phyloP scores from a whole-genome alignment of 1,284 basidiomycete species.

The Leccinum fallax region DNA sequence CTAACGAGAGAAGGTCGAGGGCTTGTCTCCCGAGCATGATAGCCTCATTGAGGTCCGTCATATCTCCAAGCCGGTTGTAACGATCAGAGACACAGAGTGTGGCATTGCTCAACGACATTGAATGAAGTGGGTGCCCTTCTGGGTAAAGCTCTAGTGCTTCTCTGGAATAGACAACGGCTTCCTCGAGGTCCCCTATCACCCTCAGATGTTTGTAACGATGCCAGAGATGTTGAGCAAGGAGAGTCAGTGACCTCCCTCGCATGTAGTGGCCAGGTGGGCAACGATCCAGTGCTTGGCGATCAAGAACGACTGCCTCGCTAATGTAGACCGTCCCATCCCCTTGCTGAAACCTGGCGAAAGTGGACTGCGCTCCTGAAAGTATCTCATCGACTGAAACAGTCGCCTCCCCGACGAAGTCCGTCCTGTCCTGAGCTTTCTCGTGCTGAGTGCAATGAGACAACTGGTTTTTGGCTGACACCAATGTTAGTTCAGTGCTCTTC shows the following conservation, averaged over 20 bases:
- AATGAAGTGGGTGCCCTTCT: too few species aligned
- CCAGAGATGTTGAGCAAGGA: not conserved
- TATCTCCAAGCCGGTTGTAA: not conserved
- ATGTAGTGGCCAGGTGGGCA: too few species aligned
- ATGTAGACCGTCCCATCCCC: not conserved
- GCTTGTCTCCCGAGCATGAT: not conserved
- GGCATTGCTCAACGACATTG: not conserved
- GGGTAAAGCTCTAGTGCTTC: too few species aligned
- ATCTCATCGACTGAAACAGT: not conserved
- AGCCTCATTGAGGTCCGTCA: not conserved
- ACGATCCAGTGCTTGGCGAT: not conserved
- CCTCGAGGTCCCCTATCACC: not conserved
- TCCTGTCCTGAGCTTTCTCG: not conserved
- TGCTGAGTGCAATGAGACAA: not conserved
- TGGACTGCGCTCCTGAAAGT: not conserved
- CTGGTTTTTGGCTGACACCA: not conserved
- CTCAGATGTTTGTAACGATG: not conserved
- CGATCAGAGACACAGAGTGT: not conserved
- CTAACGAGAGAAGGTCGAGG: not conserved
- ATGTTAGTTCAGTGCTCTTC: not conserved
- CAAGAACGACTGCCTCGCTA: not conserved
- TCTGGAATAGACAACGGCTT: not conserved
- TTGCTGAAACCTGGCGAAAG: not conserved
- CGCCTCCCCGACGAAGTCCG: not conserved
- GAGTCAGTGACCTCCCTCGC: not conserved